These are phyloP conservation scores for Rubus idaeus DNA, from an alignment of 306 rosid species.

Conservation along the genomic window DNA sequence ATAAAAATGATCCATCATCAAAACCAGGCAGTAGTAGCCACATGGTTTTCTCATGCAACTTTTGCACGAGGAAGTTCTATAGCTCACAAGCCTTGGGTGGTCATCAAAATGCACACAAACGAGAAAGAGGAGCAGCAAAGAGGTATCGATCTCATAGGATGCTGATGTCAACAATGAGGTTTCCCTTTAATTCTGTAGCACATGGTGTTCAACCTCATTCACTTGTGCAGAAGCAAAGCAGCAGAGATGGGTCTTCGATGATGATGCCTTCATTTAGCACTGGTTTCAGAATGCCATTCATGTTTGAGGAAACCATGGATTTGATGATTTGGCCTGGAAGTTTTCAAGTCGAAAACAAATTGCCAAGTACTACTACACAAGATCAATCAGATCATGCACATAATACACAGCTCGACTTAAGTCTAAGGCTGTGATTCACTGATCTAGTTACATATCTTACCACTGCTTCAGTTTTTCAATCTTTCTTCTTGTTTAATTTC, in stretches of 20 bases:
- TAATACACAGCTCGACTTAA: conserved; percentile 47
- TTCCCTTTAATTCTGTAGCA: conserved; percentile 24
- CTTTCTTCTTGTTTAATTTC: conserved; percentile 11
- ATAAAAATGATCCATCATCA: conserved; percentile 26
- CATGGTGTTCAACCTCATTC: conserved; percentile 60
- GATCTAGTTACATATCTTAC: not conserved
- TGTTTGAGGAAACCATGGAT: conserved; percentile 45
- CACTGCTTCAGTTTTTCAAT: not conserved
- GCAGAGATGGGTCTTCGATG: conserved; percentile 32
- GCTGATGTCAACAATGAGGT: conserved; percentile 37
- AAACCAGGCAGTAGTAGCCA: conserved; percentile 25
- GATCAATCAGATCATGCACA: conserved; percentile 29
- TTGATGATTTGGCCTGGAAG: conserved; percentile 60
- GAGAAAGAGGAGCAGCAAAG: conserved; percentile 67
- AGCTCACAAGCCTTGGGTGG: conserved; percentile 78
- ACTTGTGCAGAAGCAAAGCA: conserved; percentile 43
- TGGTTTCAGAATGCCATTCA: conserved; percentile 36
- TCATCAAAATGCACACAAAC: conserved; percentile 79
- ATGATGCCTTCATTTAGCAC: conserved; percentile 43
- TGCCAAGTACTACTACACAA: conserved; percentile 24
- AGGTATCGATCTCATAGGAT: conserved; percentile 45
- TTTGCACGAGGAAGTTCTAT: conserved; percentile 65
- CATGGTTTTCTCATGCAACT: conserved; percentile 63
- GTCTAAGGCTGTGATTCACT: conserved; percentile 51
- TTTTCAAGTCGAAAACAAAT: conserved; percentile 31